Conservation (phyloP, 345 rosid genomes). For the Boechera stricta region DNA sequence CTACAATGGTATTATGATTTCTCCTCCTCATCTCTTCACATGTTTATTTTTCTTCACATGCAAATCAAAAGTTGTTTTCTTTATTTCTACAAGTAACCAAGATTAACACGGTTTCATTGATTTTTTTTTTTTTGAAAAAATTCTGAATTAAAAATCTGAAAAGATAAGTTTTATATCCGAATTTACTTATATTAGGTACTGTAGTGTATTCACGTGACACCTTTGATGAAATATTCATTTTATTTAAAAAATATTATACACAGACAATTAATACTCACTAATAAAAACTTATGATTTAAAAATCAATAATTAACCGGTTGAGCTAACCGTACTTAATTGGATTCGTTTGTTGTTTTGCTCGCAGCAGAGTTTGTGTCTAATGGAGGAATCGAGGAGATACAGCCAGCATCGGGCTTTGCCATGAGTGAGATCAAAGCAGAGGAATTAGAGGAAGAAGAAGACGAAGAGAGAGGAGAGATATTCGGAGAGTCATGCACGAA, state of each 20-base stretch:
- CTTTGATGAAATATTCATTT: not conserved
- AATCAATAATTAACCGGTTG: conserved; percentile 5
- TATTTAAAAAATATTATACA: not conserved
- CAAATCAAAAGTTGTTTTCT: conserved; percentile 24
- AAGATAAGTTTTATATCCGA: not conserved
- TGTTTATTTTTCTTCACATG: conserved; percentile 30
- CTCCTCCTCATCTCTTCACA: conserved; percentile 9
- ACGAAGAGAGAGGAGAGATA: conserved; percentile 58
- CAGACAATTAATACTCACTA: not conserved
- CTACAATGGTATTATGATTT: conserved; percentile 49
- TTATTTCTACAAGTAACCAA: conserved; percentile 33
- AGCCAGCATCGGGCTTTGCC: conserved; percentile 29
- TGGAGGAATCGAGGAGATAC: conserved; percentile 29
- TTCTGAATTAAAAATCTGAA: not conserved
- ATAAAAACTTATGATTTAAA: not conserved
- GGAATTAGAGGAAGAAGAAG: conserved; percentile 47
- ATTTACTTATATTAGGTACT: not conserved
- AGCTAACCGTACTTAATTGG: not conserved
- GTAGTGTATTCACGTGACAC: conserved; percentile 20
- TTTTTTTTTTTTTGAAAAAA: not conserved
- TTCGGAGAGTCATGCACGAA: conserved; percentile 83
- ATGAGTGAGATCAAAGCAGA: conserved; percentile 49
- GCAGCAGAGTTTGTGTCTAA: conserved; percentile 21
- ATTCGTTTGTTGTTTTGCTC: conserved; percentile 7
- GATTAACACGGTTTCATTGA: not conserved